Percentiles rank a stretch among this genome's conserved stretches.
Conservation (phyloP, 257 asterid genomes). For the Catharanthus roseus region DNA sequence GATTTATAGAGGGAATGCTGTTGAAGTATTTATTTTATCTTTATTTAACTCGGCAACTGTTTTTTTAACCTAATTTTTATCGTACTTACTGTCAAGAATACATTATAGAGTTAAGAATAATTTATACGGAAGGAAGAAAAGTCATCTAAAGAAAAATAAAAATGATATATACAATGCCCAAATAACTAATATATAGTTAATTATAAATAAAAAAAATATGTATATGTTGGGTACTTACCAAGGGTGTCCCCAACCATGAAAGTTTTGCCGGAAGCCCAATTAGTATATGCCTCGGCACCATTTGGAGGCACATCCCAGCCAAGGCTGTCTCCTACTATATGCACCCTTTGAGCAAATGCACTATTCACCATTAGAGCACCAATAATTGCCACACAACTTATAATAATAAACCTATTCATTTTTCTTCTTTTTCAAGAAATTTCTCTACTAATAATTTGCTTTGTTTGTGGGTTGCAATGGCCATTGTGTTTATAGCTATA, state of each 20-base stretch:
- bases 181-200: too few relatives aligned
- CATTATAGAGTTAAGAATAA: too few relatives aligned
- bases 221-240: slow-evolving; percentile 17
- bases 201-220: too few relatives aligned
- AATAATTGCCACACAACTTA: neutral
- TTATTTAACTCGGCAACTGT: too few relatives aligned
- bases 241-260: slow-evolving; percentile 36
- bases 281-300: slow-evolving; percentile 22
- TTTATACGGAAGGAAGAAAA: too few relatives aligned
- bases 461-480: neutral
- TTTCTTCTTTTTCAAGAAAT: neutral
- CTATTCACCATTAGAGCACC: neutral
- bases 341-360: slow-evolving; percentile 5
- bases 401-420: neutral
- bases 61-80: too few relatives aligned
- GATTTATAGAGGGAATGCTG: too few relatives aligned
- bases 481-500: neutral
- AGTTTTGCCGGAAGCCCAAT: slow-evolving; percentile 35
- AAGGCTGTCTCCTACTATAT: slow-evolving; percentile 26
- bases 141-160: too few relatives aligned
- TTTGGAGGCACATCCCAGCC: slow-evolving; percentile 38
- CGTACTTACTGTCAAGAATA: too few relatives aligned
- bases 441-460: neutral
- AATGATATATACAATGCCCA: too few relatives aligned
- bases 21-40: too few relatives aligned